These are phyloP conservation scores for Hypoxylon trugodes DNA, from an alignment of 495 filamentous ascomycete species.

Conservation along the genomic window DNA sequence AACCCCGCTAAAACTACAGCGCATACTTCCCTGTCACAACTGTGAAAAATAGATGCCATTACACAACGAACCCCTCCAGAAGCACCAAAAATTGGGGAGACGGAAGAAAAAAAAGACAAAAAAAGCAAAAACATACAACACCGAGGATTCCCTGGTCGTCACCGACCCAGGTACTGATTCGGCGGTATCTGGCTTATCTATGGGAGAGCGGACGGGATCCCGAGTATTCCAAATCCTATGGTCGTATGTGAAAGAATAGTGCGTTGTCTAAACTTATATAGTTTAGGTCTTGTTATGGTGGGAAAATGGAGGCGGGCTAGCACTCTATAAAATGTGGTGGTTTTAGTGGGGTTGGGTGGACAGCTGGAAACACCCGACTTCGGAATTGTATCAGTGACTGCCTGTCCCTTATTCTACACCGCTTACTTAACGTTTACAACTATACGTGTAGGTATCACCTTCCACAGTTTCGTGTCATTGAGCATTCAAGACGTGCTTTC, in stretches of 20 bases:
- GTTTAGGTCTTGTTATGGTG: too few species aligned
- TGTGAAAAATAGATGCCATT: too few species aligned
- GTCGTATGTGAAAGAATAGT: constrained; percentile 53
- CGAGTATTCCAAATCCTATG: constrained; percentile 56
- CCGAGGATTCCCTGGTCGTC: constrained; percentile 59
- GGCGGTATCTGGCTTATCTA: constrained; percentile 52
- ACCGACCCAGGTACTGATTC: constrained; percentile 60
- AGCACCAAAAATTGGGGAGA: too few species aligned
- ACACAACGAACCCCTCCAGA: too few species aligned
- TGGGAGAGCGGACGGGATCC: constrained; percentile 62
- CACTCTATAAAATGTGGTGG: too few species aligned
- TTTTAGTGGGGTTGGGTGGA: too few species aligned
- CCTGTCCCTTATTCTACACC: neutral
- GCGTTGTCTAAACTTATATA: too few species aligned
- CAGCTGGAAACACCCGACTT: constrained; percentile 32
- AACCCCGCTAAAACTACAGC: too few species aligned
- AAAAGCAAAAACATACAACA: constrained; percentile 54
- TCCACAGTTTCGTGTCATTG: neutral
- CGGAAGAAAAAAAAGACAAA: too few species aligned
- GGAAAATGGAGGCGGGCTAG: too few species aligned
- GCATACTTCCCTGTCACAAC: too few species aligned
- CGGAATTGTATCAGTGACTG: constrained; percentile 18
- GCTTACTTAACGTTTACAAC: neutral
- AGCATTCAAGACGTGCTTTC: neutral
- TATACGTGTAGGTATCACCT: neutral